Percentiles rank a stretch among this genome's conserved stretches.
These are phyloP conservation scores for Knoxdaviesia capensis DNA, from an alignment of 2,329 filamentous ascomycete species.

Conservation along the genomic window DNA sequence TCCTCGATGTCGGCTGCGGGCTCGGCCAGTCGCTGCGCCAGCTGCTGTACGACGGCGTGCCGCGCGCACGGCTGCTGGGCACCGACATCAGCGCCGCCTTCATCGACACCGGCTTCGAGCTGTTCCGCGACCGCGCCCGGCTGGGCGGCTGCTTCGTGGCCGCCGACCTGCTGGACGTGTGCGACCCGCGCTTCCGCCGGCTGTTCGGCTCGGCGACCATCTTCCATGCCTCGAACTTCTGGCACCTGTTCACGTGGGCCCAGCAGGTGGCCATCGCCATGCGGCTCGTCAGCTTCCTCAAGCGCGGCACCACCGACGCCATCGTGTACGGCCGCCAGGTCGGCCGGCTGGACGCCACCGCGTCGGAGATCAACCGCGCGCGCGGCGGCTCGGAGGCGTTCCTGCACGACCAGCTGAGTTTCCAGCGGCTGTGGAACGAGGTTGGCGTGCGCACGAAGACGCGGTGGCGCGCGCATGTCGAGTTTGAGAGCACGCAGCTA, in stretches of 20 bases:
- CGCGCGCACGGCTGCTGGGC: slow-evolving; percentile 25
- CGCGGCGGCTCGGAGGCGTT: slow-evolving; percentile 10
- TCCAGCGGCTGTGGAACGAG: slow-evolving; percentile 32
- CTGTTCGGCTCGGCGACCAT: slow-evolving; percentile 22
- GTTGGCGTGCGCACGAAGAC: slow-evolving; percentile 27
- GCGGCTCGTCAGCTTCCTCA: slow-evolving; percentile 23
- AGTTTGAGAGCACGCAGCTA: slow-evolving; percentile 10
- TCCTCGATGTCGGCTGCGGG: slow-evolving; percentile 30
- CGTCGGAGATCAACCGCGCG: not conserved
- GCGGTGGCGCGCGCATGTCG: slow-evolving; percentile 24
- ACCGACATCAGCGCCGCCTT: slow-evolving; percentile 27
- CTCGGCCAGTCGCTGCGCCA: slow-evolving; percentile 29
- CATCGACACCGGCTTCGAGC: slow-evolving; percentile 37
- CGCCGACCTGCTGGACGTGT: slow-evolving; percentile 26
- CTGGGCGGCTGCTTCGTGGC: slow-evolving; percentile 26
- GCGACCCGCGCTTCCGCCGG: slow-evolving; percentile 13
- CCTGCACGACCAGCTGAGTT: slow-evolving; percentile 27
- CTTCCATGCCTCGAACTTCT: slow-evolving; percentile 27
- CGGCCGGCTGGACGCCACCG: slow-evolving; percentile 12
- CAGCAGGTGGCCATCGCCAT: slow-evolving; percentile 23
- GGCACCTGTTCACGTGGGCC: slow-evolving; percentile 26
- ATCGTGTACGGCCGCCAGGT: slow-evolving; percentile 32
- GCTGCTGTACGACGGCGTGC: slow-evolving; percentile 27
- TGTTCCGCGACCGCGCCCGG: slow-evolving; percentile 32
- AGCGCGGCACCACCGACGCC: slow-evolving; percentile 19